Conservation (phyloP, 139 green algal genomes). For the Micractinium conductrix region DNA sequence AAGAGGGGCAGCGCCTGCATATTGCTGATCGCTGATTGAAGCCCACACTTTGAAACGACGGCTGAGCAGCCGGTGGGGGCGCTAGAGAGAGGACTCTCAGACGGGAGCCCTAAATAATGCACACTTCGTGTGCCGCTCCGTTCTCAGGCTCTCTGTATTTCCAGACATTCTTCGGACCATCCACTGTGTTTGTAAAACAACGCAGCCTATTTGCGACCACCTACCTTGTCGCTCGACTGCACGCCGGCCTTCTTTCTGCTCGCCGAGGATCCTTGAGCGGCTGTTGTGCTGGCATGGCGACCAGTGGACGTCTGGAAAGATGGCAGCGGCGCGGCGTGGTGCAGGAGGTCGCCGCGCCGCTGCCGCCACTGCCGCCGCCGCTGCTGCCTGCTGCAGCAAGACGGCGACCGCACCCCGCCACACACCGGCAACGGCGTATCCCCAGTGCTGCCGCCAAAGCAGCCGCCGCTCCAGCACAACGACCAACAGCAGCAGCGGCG, state of each 20-base stretch:
- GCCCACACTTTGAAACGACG: background rate
- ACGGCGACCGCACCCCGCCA: no score
- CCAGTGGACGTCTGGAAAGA: background rate
- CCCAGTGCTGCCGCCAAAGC: background rate
- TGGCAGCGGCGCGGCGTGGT: background rate
- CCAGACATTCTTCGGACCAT: no score
- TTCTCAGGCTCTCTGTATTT: no score
- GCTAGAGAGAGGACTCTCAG: no score
- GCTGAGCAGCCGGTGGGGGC: background rate
- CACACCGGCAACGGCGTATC: background rate
- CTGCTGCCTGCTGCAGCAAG: background rate
- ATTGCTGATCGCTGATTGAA: background rate
- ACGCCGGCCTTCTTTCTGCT: no score
- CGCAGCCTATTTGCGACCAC: no score
- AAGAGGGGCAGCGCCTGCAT: slow-evolving; percentile 1
- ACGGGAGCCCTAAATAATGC: no score
- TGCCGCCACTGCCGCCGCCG: background rate
- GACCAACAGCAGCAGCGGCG: background rate
- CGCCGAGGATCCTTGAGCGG: no score
- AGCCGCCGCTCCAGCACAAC: background rate
- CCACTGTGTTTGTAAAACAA: no score
- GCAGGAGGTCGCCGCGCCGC: background rate
- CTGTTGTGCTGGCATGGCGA: background rate
- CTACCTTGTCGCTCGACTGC: no score
- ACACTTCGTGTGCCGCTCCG: no score